Base-by-base conservation (phyloP, 2,329 filamentous ascomycete genomes). In the Paecilomyces sp. region DNA sequence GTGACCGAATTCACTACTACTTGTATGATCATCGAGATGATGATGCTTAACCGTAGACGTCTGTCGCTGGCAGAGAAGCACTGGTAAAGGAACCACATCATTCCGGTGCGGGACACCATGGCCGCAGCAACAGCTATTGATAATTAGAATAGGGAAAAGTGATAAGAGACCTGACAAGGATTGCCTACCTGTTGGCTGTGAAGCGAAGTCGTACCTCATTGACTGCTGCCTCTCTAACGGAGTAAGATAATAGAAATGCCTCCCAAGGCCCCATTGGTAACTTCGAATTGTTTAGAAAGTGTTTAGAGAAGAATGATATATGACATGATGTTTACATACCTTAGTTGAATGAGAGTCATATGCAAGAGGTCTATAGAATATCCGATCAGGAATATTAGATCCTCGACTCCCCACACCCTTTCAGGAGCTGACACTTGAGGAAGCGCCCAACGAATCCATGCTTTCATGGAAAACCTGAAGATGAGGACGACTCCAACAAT, bases 71-170 rank as follows among this genome's bases (percentile, higher is more conserved):
- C 65, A 8, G 67, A 65, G 50, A 74, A 75, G 55, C 72, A 75
- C 1, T 65, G 72, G 58, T 71, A 65, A 4, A 75, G 63, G 41
- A 74, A 74, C 66, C 71, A 71, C 65, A 72, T 74, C 68, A 75
- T 74, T 22, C 72, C 72, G 6, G 72, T 67, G 2, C 72, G 65
- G 4, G 71, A 74, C 33, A 72, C 59, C 72, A 74, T 74, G 2
- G 71, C 67, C 1, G 72, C 70, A 11, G 68, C 34, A 3, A 75
- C 69, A 7, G 71, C 65, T 72, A 66, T 3, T 60, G n/a, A 24
- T 62, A 13, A 64, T 59, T 24, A 64, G 64, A 64, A 63, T 54
- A 60, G 64, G 34, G 13, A 24, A 18, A 34, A 9, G 53, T 7
- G 24, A 54, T 9, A 47, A 47, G 31, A 13, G 1, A 33, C 22